Evolutionary conservation across 305 asterid species (phyloP).

Genomic region (Plantago lanceolata): DNA sequence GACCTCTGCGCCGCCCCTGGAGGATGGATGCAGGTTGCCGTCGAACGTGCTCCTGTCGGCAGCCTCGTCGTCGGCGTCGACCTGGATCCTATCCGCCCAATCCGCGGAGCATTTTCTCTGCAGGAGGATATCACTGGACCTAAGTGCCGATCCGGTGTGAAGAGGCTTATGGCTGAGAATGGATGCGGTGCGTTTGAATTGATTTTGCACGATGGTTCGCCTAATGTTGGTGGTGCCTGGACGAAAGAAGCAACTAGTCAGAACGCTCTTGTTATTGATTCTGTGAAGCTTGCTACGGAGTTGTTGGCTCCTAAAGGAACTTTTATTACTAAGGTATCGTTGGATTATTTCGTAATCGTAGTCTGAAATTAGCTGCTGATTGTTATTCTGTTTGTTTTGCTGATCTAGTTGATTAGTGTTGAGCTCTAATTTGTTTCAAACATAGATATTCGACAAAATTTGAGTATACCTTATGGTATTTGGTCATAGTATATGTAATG

Average conservation of each 20-base stretch:
- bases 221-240: slow-evolving; percentile 98
- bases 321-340: slow-evolving; percentile 69
- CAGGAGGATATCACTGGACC: slow-evolving; percentile 76
- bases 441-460: too few relatives aligned
- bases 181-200: slow-evolving; percentile 70
- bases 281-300: slow-evolving; percentile 80
- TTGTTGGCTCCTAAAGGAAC: slow-evolving; percentile 84
- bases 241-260: slow-evolving; percentile 85
- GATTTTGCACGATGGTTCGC: slow-evolving; percentile 87
- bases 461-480: too few relatives aligned
- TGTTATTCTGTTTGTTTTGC: too few relatives aligned
- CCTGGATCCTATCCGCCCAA: slow-evolving; percentile 74
- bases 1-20: slow-evolving; percentile 99
- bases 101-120: slow-evolving; percentile 72
- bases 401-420: too few relatives aligned
- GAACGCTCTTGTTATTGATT: slow-evolving; percentile 84
- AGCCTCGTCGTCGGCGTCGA: slow-evolving; percentile 84
- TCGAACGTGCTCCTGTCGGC: slow-evolving; percentile 76
- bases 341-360: background rate
- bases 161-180: slow-evolving; percentile 70
- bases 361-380: background rate
- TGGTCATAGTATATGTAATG: too few relatives aligned
- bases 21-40: slow-evolving; percentile 97
- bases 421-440: too few relatives aligned
- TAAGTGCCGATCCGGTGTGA: slow-evolving; percentile 57